Conservation (phyloP, 2,329 filamentous ascomycete species). For the Esteya vermicola region DNA sequence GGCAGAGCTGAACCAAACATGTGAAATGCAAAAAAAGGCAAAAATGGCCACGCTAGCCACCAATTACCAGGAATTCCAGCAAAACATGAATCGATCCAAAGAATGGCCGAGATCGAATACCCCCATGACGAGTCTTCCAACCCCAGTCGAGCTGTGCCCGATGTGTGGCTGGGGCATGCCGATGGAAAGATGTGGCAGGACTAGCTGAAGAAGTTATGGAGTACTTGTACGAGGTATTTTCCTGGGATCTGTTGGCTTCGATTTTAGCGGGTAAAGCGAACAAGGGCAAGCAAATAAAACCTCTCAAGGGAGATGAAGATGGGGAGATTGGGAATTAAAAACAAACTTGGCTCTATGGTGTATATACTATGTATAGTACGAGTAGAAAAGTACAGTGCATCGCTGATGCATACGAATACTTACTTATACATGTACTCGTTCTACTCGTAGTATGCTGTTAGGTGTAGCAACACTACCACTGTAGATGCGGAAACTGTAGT, state of each 20-base stretch:
- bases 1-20: neutral
- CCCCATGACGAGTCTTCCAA: neutral
- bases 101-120: neutral
- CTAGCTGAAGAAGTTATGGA: neutral
- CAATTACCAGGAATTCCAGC: neutral
- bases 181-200: neutral
- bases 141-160: slow-evolving; percentile 1
- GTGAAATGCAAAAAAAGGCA: neutral
- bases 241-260: neutral
- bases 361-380: too few species aligned
- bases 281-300: neutral
- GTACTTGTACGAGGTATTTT: neutral
- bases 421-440: too few species aligned
- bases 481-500: too few species aligned
- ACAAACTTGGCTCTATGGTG: too few species aligned
- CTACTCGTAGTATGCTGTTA: too few species aligned
- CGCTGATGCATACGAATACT: too few species aligned
- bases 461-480: too few species aligned
- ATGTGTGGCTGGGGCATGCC: neutral
- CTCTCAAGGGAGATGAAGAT: too few species aligned
- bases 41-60: neutral
- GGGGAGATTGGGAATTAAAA: too few species aligned
- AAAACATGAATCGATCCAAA: neutral
- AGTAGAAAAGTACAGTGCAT: too few species aligned
- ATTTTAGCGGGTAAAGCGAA: neutral